Base-by-base conservation (phyloP, 352 stramenopile species). In the Pythium aristosporum region DNA sequence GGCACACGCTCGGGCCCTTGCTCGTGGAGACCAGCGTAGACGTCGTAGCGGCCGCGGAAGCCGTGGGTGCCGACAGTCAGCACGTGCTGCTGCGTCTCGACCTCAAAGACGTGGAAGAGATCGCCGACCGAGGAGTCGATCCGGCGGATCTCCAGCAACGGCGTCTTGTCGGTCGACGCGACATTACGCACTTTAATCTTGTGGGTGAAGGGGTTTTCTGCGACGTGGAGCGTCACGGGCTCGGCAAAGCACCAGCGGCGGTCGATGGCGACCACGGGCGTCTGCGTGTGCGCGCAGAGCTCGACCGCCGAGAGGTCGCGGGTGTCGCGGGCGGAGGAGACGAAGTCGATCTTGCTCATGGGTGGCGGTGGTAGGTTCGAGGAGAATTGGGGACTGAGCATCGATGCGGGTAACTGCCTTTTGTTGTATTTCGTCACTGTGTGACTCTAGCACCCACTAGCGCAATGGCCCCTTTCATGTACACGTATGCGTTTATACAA, bases 91-190 rank as follows among this genome's bases (percentile, higher is more conserved):
- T 53, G 18, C 25, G 41, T 61, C 16, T 42, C 42, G 16, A 11
- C 30, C 6, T 61, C 55, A 6, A 61, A 32, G 2, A 53, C 42
- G 55, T 61, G 43, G 42, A 61, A 61, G 25, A 53, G 25, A 34
- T 61, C 42, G 41, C 55, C 28, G 9, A 15, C 8, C 9, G 41
- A 5, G 1, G 55, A 61, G 3, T 44, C 42, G 23, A 52, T 44
- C 23, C 55, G 55, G 41, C 55, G 55, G 55, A 61, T 43, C 55
- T 61, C 55, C 23, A 61, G 42, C 55, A 61, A 25, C 54, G 41
- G 23, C 21, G 21, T 16, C 30, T 43, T 43, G 28, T 44, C 15
- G 28, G 34, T 39, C 34, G 34, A 39, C 4, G 44, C 55, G 41
- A 36, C 13, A 20, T 51, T 2, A 9, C 25, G 25, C 42, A 61